Base-by-base conservation (phyloP, 305 asterid species). In the Fraxinus dipetala region DNA sequence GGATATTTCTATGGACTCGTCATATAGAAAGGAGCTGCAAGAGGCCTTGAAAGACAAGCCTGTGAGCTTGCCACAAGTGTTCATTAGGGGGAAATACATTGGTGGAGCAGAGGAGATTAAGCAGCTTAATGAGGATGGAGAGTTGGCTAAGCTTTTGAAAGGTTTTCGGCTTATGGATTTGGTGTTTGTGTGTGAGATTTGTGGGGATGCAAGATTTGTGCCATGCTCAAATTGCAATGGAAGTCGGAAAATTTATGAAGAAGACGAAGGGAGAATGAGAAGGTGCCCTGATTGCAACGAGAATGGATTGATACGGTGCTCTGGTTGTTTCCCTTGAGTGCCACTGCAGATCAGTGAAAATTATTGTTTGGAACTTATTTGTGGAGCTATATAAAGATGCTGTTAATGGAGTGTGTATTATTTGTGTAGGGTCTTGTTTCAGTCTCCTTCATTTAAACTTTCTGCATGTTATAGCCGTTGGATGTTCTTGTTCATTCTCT, bases 191-290 rank as follows among this genome's bases (percentile, higher is more conserved):
- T 95, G 98, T 35, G 93, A 87, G 84, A 84, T 83, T 79, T 95
- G 98, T 86, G 98, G 98, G 79, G 98, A 93, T 84, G 97, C 97
- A 0, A 90, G 98, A 83, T 95, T 95, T 51, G 79, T 95, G 35
- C 97, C 97, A 0, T 95, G 98, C 89, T 88, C 91, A 5, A 90
- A 85, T 78, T 95, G 98, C 88, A 92, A 81, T 28, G 98, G 98
- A 40, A 95, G 98, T 84, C 87, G 92, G 73, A 95, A 93, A 88
- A 87, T 95, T 38, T 95, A 90, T 48, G 90, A 85, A 83, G 94
- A 89, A 77, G 89, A 84, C n/a, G 94, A 90, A 78, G 90, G 91
- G 80, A 87, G 70, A 72, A 63, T 87, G 85, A 90, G 86, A 85
- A 90, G 90, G 84, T 95, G 98, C 73, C 87, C 86, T 0, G 70